Conservation (phyloP, 1,139 yeast species). For the Saccharomyces uvarum region DNA sequence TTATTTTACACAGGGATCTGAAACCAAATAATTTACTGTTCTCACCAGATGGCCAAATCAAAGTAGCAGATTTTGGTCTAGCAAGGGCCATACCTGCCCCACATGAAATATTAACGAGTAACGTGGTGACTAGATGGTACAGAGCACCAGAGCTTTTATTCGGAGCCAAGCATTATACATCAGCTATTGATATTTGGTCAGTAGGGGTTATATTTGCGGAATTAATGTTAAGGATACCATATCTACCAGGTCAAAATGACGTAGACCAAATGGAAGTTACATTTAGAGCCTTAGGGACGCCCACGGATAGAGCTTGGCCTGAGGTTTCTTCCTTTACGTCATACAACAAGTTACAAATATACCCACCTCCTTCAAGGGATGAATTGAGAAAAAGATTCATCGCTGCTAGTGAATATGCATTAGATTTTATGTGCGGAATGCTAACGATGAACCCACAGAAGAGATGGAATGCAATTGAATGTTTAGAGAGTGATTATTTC, state of each 20-base stretch:
- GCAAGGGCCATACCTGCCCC: slow-evolving; percentile 79
- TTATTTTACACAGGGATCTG: slow-evolving; percentile 81
- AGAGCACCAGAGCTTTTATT: slow-evolving; percentile 88
- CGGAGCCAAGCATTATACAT: slow-evolving; percentile 83
- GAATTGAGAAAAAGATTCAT: slow-evolving; percentile 79
- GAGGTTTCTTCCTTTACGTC: slow-evolving; percentile 73
- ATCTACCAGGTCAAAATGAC: slow-evolving; percentile 87
- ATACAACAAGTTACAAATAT: slow-evolving; percentile 61
- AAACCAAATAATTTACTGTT: slow-evolving; percentile 76
- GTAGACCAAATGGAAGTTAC: slow-evolving; percentile 84
- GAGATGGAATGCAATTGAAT: slow-evolving; percentile 60
- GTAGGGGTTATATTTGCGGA: slow-evolving; percentile 95
- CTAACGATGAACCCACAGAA: slow-evolving; percentile 70
- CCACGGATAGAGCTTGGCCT: slow-evolving; percentile 89
- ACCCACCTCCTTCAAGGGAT: slow-evolving; percentile 77
- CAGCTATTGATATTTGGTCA: slow-evolving; percentile 89
- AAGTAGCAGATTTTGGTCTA: slow-evolving; percentile 94
- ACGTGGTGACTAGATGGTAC: slow-evolving; percentile 96
- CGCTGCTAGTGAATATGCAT: slow-evolving; percentile 84
- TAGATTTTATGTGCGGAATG: slow-evolving; percentile 68
- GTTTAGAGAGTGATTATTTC: slow-evolving; percentile 63
- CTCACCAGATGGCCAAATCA: slow-evolving; percentile 79
- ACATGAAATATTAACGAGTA: slow-evolving; percentile 76
- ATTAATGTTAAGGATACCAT: slow-evolving; percentile 88
- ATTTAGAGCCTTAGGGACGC: slow-evolving; percentile 91